Conservation (phyloP, 306 rosid genomes). For the Elaeagnus macrophylla region DNA sequence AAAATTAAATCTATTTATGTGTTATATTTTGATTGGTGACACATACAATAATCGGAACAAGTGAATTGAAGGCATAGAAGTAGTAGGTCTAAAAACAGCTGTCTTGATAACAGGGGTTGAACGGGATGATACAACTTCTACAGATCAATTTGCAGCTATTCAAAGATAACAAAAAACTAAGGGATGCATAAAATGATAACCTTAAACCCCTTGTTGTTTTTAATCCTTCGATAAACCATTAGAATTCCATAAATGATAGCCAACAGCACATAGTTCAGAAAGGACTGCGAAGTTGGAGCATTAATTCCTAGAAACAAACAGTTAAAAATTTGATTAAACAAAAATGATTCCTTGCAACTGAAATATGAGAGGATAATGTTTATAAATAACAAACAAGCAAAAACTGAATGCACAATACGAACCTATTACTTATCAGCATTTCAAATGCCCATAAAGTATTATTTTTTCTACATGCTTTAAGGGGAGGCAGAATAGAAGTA, state of each 20-base stretch:
- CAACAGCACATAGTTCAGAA: constrained; percentile 73
- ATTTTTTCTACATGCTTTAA: no score
- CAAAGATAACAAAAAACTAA: not conserved
- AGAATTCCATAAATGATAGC: constrained; percentile 57
- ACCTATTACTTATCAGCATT: no score
- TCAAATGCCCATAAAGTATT: no score
- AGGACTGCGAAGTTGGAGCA: constrained; percentile 86
- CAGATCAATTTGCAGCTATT: not conserved
- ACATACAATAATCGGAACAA: no score
- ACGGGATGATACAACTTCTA: no score
- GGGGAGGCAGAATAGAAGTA: no score
- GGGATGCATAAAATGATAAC: constrained; percentile 27
- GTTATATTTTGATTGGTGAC: no score
- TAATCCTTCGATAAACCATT: constrained; percentile 36
- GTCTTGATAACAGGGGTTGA: no score
- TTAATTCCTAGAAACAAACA: constrained; percentile 49
- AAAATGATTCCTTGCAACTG: not conserved
- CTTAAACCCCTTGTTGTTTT: constrained; percentile 44
- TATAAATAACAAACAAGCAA: not conserved
- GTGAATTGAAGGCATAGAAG: no score
- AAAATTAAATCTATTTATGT: no score
- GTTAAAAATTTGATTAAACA: not conserved
- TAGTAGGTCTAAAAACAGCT: no score
- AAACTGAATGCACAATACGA: no score
- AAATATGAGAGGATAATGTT: not conserved